Base-by-base conservation (phyloP, 2,329 filamentous ascomycete genomes). In the Fusarium virguliforme region DNA sequence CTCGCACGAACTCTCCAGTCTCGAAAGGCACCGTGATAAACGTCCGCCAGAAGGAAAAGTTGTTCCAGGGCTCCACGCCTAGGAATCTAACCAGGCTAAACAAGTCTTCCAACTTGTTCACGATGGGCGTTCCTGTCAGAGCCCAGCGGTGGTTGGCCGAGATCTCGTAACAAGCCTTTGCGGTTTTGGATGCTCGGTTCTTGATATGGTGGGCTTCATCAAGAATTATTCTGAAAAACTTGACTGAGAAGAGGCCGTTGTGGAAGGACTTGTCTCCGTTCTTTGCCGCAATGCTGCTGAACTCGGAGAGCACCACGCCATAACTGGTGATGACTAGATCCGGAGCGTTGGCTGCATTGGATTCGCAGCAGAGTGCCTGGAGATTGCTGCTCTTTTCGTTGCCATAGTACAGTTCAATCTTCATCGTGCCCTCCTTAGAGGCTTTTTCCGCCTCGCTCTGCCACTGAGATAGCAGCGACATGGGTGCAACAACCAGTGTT, bases 11-110 rank as follows among this genome's bases (percentile, higher is more conserved):
- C 70, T 99, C 93, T 73, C 96, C 96, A 0, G 94, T 95, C 80
- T 99, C 96, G 71, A 99, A 99, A 0, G 96, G 96, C 1, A 97
- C 91, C 0, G 96, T 99, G 77, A 99, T 98, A 79, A 99, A 99
- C 0, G 96, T 98, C 79, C 95, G 95, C 96, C 96, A 99, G 82
- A 97, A 99, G 0, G 95, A 97, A 80, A 99, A 99, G 79, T 98
- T 98, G 76, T 92, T 96, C 96, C 96, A 99, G 0, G 96, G 96
- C 79, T 98, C 95, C 4, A 99, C 96, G 62, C 94, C 91, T 10
- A 99, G 84, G 81, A 98, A 99, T 4, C 94, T 90, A 12, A 98
- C 94, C 38, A 99, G 83, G 76, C 94, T 97, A 83, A 98, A 98
- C 13, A 99, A 84, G 80, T 98, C 96, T 79, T 98, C 95, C 1